These are phyloP conservation scores for Lactarius evosmus DNA, from an alignment of 768 basidiomycete genomes.

Conservation along the genomic window DNA sequence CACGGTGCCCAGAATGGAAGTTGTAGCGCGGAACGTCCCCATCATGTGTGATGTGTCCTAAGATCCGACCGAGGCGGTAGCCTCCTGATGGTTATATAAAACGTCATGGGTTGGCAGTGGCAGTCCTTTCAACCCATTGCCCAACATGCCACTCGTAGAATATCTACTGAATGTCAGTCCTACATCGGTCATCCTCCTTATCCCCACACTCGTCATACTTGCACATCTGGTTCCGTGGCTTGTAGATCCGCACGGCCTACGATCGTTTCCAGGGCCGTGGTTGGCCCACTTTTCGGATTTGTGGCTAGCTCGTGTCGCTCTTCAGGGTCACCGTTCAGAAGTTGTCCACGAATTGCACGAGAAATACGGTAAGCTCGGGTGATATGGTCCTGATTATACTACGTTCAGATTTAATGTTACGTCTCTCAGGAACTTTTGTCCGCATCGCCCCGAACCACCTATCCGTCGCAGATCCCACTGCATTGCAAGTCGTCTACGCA, in stretches of 20 bases:
- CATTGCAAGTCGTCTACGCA: slow-evolving; percentile 42
- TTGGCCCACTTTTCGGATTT: slow-evolving; percentile 38
- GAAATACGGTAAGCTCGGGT: slow-evolving; percentile 38
- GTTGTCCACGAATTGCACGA: slow-evolving; percentile 41
- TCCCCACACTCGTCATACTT: slow-evolving; percentile 29
- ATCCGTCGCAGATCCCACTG: slow-evolving; percentile 45
- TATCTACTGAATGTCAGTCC: background rate
- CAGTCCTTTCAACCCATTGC: background rate
- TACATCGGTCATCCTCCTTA: slow-evolving; percentile 2
- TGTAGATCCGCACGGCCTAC: slow-evolving; percentile 34
- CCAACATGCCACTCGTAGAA: slow-evolving; percentile 13
- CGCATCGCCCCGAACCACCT: slow-evolving; percentile 47
- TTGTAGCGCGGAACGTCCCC: background rate
- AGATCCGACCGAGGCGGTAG: background rate
- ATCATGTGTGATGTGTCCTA: background rate
- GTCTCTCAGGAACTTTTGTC: slow-evolving; percentile 37
- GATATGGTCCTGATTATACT: background rate
- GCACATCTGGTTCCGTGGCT: slow-evolving; percentile 38
- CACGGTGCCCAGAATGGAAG: background rate
- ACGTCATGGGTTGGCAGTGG: background rate
- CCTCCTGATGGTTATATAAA: slow-evolving; percentile 5
- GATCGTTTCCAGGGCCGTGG: slow-evolving; percentile 41
- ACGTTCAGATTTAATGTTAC: background rate
- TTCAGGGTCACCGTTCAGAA: slow-evolving; percentile 37
- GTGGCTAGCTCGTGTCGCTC: slow-evolving; percentile 40